A percentile compares a stretch with the other conserved stretches of the same genome.
Evolutionary conservation across 1,139 yeast species (phyloP).

Genomic region (Lodderomyces margitis): DNA sequence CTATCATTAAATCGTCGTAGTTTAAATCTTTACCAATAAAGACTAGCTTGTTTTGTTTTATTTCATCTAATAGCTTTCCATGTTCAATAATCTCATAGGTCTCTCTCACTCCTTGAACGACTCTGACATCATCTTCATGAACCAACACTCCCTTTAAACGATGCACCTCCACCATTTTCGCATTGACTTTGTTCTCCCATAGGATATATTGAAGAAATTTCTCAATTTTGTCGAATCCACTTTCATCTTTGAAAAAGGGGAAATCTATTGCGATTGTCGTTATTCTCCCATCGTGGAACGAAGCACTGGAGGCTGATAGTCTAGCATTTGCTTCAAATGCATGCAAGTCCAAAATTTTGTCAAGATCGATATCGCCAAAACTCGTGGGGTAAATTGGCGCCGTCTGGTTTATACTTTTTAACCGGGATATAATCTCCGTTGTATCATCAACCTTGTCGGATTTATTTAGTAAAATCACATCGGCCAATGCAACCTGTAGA

Average conservation of each 20-base stretch:
- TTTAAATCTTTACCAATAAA: slow-evolving; percentile 73
- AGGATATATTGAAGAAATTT: slow-evolving; percentile 59
- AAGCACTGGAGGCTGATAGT: slow-evolving; percentile 23
- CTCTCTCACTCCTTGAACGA: slow-evolving; percentile 92
- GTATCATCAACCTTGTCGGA: slow-evolving; percentile 46
- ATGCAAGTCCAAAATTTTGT: slow-evolving; percentile 68
- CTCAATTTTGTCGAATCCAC: slow-evolving; percentile 48
- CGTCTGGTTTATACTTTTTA: slow-evolving; percentile 60
- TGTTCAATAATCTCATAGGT: slow-evolving; percentile 77
- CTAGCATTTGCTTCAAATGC: slow-evolving; percentile 60
- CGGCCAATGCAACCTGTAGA: slow-evolving; percentile 88
- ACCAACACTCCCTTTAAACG: slow-evolving; percentile 77
- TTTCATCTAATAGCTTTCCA: slow-evolving; percentile 36
- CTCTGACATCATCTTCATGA: slow-evolving; percentile 40
- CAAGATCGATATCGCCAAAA: slow-evolving; percentile 65
- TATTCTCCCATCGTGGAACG: slow-evolving; percentile 53
- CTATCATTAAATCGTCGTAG: slow-evolving; percentile 26
- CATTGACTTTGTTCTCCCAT: slow-evolving; percentile 59
- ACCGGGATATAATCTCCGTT: slow-evolving; percentile 29
- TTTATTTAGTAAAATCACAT: slow-evolving; percentile 75
- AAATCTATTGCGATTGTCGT: slow-evolving; percentile 60
- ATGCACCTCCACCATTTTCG: slow-evolving; percentile 61
- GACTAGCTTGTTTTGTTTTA: slow-evolving; percentile 57
- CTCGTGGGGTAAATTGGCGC: slow-evolving; percentile 69
- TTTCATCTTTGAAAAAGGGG: slow-evolving; percentile 34